phyloP scores from a whole-genome alignment of 179 eudicot species.

The Beta corolliflora region DNA sequence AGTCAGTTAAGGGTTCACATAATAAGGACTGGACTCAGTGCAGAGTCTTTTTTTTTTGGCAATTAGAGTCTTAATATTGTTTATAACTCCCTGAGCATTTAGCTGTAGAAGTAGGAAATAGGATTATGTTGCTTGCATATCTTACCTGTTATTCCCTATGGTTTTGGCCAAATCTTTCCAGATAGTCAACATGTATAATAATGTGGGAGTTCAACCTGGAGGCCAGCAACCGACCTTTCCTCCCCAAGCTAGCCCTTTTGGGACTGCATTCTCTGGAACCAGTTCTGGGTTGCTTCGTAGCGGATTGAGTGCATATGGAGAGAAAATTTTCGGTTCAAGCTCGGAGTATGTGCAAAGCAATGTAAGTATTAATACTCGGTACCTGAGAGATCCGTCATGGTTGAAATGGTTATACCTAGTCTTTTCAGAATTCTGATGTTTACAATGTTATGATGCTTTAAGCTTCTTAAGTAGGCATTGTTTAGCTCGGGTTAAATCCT shows the following conservation, averaged over 20 bases:
- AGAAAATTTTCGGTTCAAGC: conserved; percentile 78
- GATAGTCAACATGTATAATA: conserved; percentile 35
- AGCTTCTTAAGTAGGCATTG: neutral
- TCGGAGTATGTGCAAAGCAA: conserved; percentile 93
- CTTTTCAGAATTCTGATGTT: neutral
- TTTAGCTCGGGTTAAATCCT: neutral
- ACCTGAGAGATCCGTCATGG: neutral
- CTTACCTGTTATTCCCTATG: neutral
- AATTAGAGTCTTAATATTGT: too few species aligned
- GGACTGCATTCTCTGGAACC: conserved; percentile 66
- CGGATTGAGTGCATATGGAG: conserved; percentile 91
- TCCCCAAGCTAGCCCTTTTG: conserved; percentile 69
- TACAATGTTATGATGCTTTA: neutral
- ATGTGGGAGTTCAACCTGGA: conserved; percentile 49
- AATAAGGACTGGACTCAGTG: neutral
- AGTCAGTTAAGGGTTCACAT: neutral
- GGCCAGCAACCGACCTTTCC: conserved; percentile 43
- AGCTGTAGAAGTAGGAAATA: neutral
- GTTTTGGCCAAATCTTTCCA: neutral
- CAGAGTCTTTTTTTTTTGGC: neutral
- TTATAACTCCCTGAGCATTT: neutral
- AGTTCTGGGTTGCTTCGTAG: conserved; percentile 76
- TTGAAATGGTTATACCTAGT: neutral
- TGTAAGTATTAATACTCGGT: conserved; percentile 40
- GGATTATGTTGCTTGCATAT: neutral